Conservation (phyloP, 805 yeast species). For the Sungouiella thailandica region DNA sequence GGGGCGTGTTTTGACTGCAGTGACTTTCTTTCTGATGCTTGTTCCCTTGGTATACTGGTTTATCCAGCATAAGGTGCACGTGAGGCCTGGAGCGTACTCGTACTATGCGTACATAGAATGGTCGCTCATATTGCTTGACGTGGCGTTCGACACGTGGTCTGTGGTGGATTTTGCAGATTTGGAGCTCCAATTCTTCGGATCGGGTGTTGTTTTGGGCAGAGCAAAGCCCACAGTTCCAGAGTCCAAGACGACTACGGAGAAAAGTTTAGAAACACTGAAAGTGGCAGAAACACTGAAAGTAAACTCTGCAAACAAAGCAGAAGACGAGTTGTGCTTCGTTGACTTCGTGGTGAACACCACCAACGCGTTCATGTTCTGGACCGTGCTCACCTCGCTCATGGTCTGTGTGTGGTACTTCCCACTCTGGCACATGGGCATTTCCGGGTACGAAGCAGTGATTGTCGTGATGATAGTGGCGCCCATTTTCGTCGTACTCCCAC, state of each 20-base stretch:
- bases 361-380: constrained; percentile 82
- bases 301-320: constrained; percentile 5
- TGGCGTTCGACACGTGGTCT: constrained; percentile 80
- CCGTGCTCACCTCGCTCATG: constrained; percentile 73
- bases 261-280: constrained; percentile 1
- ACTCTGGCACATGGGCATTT: constrained; percentile 95
- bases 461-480: constrained; percentile 53
- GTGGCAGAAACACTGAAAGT: neutral
- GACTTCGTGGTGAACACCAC: constrained; percentile 42
- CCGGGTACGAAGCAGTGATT: constrained; percentile 83
- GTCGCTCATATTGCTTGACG: constrained; percentile 78
- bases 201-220: constrained; percentile 20
- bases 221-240: too few species aligned
- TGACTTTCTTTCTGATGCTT: constrained; percentile 63
- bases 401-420: constrained; percentile 96
- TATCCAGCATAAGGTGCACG: constrained; percentile 88
- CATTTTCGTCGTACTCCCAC: constrained; percentile 41
- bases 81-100: constrained; percentile 90
- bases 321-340: constrained; percentile 28
- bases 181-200: constrained; percentile 40
- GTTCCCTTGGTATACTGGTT: constrained; percentile 84
- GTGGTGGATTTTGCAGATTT: constrained; percentile 62
- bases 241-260: too few species aligned
- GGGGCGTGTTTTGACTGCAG: constrained; percentile 49
- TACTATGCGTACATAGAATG: constrained; percentile 93